Evolutionary conservation across 2,329 filamentous ascomycete genomes (phyloP).

Genomic region (Pestalotiopsis sp.): DNA sequence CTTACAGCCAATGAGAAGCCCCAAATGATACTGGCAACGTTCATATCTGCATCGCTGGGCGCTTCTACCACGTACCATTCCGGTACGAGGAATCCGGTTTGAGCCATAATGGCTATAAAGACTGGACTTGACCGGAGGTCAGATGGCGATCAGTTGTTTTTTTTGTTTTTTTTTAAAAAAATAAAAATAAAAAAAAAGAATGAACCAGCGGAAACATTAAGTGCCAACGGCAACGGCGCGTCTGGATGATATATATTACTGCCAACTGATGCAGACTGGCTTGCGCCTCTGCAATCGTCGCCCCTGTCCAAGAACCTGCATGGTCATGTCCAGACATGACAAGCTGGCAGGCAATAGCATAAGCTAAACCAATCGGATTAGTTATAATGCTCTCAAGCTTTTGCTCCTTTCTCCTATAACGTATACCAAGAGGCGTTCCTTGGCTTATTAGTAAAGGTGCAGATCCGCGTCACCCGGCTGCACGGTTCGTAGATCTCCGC

Average conservation of each 20-base stretch:
- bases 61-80: conserved; percentile 5
- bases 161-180: not conserved
- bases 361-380: not conserved
- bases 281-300: not conserved
- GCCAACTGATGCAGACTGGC: not conserved
- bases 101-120: not conserved
- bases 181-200: not conserved
- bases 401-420: not conserved
- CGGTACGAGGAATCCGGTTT: conserved; percentile 11
- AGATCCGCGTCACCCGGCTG: not conserved
- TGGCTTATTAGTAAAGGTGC: not conserved
- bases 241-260: not conserved
- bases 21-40: conserved; percentile 33
- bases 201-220: not conserved
- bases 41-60: conserved; percentile 22
- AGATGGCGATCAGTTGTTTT: not conserved
- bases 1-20: conserved; percentile 29
- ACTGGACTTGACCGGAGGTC: not conserved
- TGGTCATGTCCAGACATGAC: not conserved
- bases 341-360: conserved; percentile 3
- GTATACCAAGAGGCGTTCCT: not conserved
- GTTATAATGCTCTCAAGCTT: not conserved
- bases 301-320: not conserved
- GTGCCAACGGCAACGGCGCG: not conserved
- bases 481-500: not conserved